phyloP scores from a whole-genome alignment of 805 yeast genomes.

The Candida odintsovae region DNA sequence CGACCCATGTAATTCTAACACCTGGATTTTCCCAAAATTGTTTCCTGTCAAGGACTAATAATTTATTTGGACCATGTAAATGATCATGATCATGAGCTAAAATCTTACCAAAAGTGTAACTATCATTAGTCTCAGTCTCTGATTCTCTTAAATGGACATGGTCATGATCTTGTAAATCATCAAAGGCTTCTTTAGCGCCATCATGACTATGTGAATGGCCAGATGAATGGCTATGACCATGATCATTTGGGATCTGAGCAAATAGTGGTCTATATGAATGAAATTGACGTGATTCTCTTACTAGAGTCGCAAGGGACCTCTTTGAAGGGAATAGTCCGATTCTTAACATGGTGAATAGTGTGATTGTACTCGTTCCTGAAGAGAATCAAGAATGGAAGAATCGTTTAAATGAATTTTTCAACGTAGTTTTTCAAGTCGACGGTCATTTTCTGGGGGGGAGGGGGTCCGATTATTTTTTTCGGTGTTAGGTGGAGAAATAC shows the following conservation, averaged over 20 bases:
- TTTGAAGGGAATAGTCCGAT: conserved; percentile 3
- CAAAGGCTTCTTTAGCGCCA: not conserved
- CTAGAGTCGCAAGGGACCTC: not conserved
- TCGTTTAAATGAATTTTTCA: not conserved
- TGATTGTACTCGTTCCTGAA: not conserved
- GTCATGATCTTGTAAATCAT: conserved; percentile 25
- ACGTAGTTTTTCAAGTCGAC: not conserved
- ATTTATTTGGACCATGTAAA: conserved; percentile 26
- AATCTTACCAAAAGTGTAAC: conserved; percentile 30
- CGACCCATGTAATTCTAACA: conserved; percentile 89
- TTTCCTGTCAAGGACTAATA: conserved; percentile 34
- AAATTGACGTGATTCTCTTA: conserved; percentile 3
- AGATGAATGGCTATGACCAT: conserved; percentile 25
- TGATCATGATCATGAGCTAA: conserved; percentile 30
- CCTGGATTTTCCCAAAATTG: conserved; percentile 66
- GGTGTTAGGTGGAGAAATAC: not conserved
- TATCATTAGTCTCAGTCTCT: conserved; percentile 37
- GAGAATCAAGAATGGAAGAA: not conserved
- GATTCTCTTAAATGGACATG: conserved; percentile 38
- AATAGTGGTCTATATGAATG: conserved; percentile 1
- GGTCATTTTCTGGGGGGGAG: not conserved
- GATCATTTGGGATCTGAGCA: conserved; percentile 6
- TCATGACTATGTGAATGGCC: conserved; percentile 24
- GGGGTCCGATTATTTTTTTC: not conserved
- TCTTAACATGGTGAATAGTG: conserved; percentile 2